phyloP scores from a whole-genome alignment of 208 protist genomes.

The Crithidia acanthocephali region DNA sequence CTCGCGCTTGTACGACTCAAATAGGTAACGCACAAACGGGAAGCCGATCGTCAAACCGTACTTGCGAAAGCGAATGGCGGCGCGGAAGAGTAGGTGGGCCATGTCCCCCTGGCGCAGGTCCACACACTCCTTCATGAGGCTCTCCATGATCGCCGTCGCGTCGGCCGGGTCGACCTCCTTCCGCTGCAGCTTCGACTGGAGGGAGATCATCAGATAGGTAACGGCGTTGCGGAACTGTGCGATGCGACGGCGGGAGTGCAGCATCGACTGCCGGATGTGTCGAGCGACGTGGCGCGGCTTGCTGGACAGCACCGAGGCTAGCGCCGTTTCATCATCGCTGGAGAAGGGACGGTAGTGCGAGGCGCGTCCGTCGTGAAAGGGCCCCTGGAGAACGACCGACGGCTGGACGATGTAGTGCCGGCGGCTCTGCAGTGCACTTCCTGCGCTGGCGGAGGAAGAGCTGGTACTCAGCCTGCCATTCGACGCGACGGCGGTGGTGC shows the following conservation, averaged over 20 bases:
- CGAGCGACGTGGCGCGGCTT: conserved; percentile 86
- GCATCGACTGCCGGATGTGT: conserved; percentile 87
- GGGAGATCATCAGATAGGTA: conserved; percentile 90
- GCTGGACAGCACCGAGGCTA: conserved; percentile 69
- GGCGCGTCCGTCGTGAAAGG: background rate
- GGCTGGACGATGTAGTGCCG: conserved; percentile 9
- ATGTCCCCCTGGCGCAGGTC: conserved; percentile 90
- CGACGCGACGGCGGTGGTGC: background rate
- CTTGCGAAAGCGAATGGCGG: conserved; percentile 88
- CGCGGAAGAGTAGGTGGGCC: conserved; percentile 92
- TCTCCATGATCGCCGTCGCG: conserved; percentile 78
- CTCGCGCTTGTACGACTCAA: conserved; percentile 83
- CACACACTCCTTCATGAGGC: conserved; percentile 90
- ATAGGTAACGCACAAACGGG: conserved; percentile 76
- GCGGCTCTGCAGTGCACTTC: background rate
- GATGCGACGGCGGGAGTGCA: conserved; percentile 69
- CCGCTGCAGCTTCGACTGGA: conserved; percentile 86
- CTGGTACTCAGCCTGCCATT: background rate
- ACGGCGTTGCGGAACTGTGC: conserved; percentile 91
- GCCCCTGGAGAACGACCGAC: background rate
- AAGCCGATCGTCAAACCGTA: conserved; percentile 73
- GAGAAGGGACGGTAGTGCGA: conserved; percentile 77
- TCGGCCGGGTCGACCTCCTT: conserved; percentile 69
- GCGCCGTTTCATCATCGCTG: conserved; percentile 80
- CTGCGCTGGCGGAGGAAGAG: background rate